These are phyloP conservation scores for Lactarius sp. DNA, from an alignment of 768 basidiomycete species.

Conservation along the genomic window DNA sequence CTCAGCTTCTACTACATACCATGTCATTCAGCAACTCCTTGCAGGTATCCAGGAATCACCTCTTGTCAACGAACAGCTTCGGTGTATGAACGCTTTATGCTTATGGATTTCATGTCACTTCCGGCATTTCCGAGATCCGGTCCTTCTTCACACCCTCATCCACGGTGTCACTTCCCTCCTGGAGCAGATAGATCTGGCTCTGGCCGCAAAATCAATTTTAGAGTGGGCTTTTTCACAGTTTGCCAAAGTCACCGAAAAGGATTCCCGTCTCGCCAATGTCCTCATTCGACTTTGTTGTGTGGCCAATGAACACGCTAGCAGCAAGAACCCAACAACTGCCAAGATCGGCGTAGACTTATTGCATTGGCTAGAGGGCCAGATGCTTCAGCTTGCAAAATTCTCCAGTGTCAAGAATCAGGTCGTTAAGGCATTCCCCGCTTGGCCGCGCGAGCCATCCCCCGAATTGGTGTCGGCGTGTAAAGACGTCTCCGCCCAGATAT, in stretches of 20 bases:
- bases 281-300: slow-evolving; percentile 64
- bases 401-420: slow-evolving; percentile 40
- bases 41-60: slow-evolving; percentile 58
- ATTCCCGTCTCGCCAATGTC: slow-evolving; percentile 56
- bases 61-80: slow-evolving; percentile 78
- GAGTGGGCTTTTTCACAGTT: slow-evolving; percentile 69
- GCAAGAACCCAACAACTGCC: slow-evolving; percentile 31
- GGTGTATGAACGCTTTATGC: slow-evolving; percentile 65
- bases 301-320: slow-evolving; percentile 49
- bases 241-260: slow-evolving; percentile 36
- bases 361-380: slow-evolving; percentile 59
- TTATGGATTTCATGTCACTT: slow-evolving; percentile 66
- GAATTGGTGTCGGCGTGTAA: slow-evolving; percentile 43
- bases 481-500: slow-evolving; percentile 41
- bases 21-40: slow-evolving; percentile 70
- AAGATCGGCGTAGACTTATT: slow-evolving; percentile 46
- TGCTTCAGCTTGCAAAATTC: slow-evolving; percentile 39
- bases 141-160: slow-evolving; percentile 62
- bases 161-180: slow-evolving; percentile 64
- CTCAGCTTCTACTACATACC: slow-evolving; percentile 62
- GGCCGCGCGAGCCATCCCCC: slow-evolving; percentile 61
- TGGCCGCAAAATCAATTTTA: slow-evolving; percentile 68
- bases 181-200: slow-evolving; percentile 59
- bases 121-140: slow-evolving; percentile 49
- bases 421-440: slow-evolving; percentile 58